Conservation (phyloP, 306 rosid genomes). For the Vigna reflexopilosa region DNA sequence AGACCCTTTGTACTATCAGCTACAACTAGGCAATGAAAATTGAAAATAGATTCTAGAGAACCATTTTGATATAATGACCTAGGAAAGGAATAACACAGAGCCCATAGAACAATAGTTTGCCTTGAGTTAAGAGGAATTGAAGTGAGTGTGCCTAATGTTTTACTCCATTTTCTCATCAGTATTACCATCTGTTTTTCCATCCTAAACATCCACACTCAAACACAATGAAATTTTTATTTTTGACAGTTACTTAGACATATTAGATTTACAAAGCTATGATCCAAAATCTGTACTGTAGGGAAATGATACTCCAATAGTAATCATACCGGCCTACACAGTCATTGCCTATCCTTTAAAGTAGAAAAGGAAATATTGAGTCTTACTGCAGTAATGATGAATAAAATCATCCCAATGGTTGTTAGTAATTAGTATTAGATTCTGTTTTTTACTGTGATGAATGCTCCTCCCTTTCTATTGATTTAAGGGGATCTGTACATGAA, state of each 20-base stretch:
- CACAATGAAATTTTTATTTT: constrained; percentile 18
- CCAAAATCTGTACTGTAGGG: not conserved
- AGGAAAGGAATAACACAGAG: constrained; percentile 14
- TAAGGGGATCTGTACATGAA: constrained; percentile 15
- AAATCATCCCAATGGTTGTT: constrained; percentile 3
- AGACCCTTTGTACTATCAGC: not conserved
- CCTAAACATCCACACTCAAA: constrained; percentile 1
- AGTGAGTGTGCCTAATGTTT: not conserved
- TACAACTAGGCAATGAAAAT: constrained; percentile 10
- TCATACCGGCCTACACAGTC: not conserved
- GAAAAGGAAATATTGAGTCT: constrained; percentile 18
- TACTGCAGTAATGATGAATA: constrained; percentile 6
- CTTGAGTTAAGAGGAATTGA: constrained; percentile 10
- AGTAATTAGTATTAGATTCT: constrained; percentile 19
- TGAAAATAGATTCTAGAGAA: constrained; percentile 3
- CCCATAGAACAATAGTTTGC: constrained; percentile 5
- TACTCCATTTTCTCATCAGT: constrained; percentile 28
- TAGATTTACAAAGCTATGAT: constrained; percentile 25
- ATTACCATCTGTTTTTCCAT: constrained; percentile 2
- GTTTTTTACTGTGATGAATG: constrained; percentile 28
- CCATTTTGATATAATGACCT: constrained; percentile 2
- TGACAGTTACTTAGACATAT: constrained; percentile 29
- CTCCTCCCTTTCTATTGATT: constrained; percentile 27
- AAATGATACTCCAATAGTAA: constrained; percentile 6
- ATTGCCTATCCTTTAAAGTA: constrained; percentile 11